These are phyloP conservation scores for Lipomyces sp. DNA, from an alignment of 805 yeast genomes.

Conservation along the genomic window DNA sequence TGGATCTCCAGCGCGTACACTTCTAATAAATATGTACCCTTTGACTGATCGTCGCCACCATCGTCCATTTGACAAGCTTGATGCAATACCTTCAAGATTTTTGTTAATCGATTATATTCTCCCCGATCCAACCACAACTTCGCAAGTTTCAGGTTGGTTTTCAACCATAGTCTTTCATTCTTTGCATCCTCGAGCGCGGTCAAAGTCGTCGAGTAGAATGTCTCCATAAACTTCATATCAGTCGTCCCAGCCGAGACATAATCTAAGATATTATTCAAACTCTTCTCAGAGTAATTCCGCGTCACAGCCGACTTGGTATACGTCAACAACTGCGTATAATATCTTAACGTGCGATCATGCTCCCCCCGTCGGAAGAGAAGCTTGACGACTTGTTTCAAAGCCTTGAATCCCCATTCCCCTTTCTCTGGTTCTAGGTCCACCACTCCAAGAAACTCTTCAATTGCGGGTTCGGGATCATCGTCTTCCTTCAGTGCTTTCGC, in stretches of 20 bases:
- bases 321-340: slow-evolving; percentile 36
- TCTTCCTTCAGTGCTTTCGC: slow-evolving; percentile 46
- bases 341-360: slow-evolving; percentile 38
- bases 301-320: slow-evolving; percentile 39
- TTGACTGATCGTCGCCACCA: slow-evolving; percentile 38
- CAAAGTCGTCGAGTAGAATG: slow-evolving; percentile 41
- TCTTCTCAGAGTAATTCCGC: slow-evolving; percentile 46
- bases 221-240: slow-evolving; percentile 40
- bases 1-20: slow-evolving; percentile 69
- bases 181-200: slow-evolving; percentile 39
- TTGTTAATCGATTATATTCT: slow-evolving; percentile 35
- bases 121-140: slow-evolving; percentile 42
- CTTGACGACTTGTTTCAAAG: slow-evolving; percentile 47
- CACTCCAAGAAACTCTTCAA: slow-evolving; percentile 42
- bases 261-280: slow-evolving; percentile 45
- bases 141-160: slow-evolving; percentile 45
- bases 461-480: slow-evolving; percentile 46
- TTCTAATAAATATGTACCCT: slow-evolving; percentile 55
- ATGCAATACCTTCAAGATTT: slow-evolving; percentile 31
- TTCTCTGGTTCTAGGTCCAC: slow-evolving; percentile 38
- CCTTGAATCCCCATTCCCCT: slow-evolving; percentile 46
- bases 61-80: slow-evolving; percentile 37
- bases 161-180: slow-evolving; percentile 44
- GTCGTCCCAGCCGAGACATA: slow-evolving; percentile 37
- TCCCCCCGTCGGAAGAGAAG: slow-evolving; percentile 38